These are phyloP conservation scores for Arthrobotrys pseudoclavata DNA, from an alignment of 2,329 filamentous ascomycete genomes.

Conservation along the genomic window DNA sequence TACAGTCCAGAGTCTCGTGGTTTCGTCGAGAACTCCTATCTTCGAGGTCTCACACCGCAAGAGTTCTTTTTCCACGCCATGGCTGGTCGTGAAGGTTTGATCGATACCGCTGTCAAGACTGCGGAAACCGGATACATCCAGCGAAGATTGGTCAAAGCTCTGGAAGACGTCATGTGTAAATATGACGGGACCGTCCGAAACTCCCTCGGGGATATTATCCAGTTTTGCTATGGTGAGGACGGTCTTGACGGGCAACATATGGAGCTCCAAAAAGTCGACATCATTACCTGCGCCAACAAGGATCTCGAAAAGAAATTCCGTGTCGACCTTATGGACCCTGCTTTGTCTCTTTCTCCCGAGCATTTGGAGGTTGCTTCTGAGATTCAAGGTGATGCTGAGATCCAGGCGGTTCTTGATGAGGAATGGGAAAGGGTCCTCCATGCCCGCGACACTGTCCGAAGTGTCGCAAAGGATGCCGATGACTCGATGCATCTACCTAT, in stretches of 20 bases:
- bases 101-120: slow-evolving; percentile 99
- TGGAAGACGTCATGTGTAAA: slow-evolving; percentile 97
- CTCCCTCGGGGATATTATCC: slow-evolving; percentile 93
- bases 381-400: slow-evolving; percentile 86
- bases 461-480: slow-evolving; percentile 68
- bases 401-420: slow-evolving; percentile 86
- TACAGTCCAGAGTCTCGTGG: slow-evolving; percentile 97
- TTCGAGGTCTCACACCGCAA: slow-evolving; percentile 91
- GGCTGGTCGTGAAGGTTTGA: slow-evolving; percentile 99
- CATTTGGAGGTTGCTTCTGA: slow-evolving; percentile 88
- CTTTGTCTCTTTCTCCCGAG: slow-evolving; percentile 75
- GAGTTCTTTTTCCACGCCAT: slow-evolving; percentile 99
- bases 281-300: slow-evolving; percentile 82
- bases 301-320: slow-evolving; percentile 86
- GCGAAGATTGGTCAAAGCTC: slow-evolving; percentile 95
- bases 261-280: slow-evolving; percentile 90
- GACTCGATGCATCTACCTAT: slow-evolving; percentile 91
- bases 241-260: slow-evolving; percentile 94
- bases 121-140: slow-evolving; percentile 99
- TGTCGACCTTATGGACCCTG: slow-evolving; percentile 84
- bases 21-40: slow-evolving; percentile 98
- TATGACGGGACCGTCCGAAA: slow-evolving; percentile 98
- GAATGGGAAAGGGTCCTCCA: slow-evolving; percentile 84
- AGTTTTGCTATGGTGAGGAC: slow-evolving; percentile 98
- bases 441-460: slow-evolving; percentile 82